Conservation (phyloP, 352 stramenopile species). For the Pythium rishiriense region DNA sequence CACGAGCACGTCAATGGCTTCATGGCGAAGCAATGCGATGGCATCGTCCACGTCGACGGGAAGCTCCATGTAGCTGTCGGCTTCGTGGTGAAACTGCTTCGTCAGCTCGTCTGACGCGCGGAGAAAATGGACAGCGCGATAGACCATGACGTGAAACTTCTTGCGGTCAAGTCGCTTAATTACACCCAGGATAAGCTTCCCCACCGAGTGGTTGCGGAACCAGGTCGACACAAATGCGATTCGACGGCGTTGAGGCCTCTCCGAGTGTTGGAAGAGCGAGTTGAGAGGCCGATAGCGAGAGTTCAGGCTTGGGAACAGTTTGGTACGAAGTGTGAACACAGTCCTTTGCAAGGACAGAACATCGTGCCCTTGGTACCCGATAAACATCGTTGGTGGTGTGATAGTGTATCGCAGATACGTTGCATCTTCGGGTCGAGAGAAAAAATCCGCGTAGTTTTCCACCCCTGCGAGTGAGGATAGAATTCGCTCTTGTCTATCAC, state of each 20-base stretch:
- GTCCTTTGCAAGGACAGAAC: slow-evolving; percentile 25
- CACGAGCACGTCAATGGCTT: slow-evolving; percentile 73
- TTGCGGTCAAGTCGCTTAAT: slow-evolving; percentile 50
- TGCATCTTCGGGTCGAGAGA: slow-evolving; percentile 34
- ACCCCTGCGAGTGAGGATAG: slow-evolving; percentile 22
- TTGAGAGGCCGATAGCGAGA: slow-evolving; percentile 17
- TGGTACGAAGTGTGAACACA: slow-evolving; percentile 34
- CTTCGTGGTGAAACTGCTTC: slow-evolving; percentile 34
- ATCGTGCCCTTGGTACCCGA: slow-evolving; percentile 52
- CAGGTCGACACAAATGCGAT: slow-evolving; percentile 67
- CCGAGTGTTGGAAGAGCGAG: slow-evolving; percentile 7
- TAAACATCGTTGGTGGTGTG: slow-evolving; percentile 65
- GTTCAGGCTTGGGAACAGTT: slow-evolving; percentile 40
- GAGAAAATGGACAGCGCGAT: slow-evolving; percentile 57
- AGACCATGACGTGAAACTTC: slow-evolving; percentile 55
- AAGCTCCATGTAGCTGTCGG: slow-evolving; percentile 54
- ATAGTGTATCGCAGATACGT: slow-evolving; percentile 58
- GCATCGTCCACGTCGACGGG: slow-evolving; percentile 35
- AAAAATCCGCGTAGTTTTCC: background rate
- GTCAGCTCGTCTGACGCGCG: slow-evolving; percentile 46
- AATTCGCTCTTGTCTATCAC: slow-evolving; percentile 19
- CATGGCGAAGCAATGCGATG: slow-evolving; percentile 37
- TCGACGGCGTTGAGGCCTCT: slow-evolving; percentile 19
- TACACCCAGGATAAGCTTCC: slow-evolving; percentile 59
- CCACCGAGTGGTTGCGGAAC: slow-evolving; percentile 68